phyloP scores from a whole-genome alignment of 768 basidiomycete genomes.

The Rhizopogon vesiculosus region DNA sequence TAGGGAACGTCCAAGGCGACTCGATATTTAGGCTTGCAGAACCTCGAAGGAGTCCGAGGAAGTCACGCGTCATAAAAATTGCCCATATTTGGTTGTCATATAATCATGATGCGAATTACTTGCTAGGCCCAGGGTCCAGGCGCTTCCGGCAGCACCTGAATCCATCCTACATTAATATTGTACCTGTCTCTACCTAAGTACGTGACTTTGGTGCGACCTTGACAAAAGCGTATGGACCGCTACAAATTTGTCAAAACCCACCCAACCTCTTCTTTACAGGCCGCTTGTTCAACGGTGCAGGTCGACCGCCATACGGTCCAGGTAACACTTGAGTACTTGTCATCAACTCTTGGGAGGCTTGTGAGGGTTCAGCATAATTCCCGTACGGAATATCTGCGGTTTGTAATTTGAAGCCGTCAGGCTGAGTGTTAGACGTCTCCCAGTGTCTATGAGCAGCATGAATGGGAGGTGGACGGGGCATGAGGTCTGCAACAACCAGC shows the following conservation, averaged over 20 bases:
- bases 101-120: too few species aligned
- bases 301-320: conserved; percentile 67
- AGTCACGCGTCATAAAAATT: conserved; percentile 3
- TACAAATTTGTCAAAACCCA: conserved; percentile 51
- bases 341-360: conserved; percentile 39
- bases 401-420: neutral
- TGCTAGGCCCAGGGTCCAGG: too few species aligned
- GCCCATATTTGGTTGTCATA: neutral
- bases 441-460: conserved; percentile 3
- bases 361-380: conserved; percentile 5
- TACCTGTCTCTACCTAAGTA: too few species aligned
- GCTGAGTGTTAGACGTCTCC: conserved; percentile 5
- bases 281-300: conserved; percentile 40
- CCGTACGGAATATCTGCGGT: conserved; percentile 13
- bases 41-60: neutral
- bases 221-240: conserved; percentile 18
- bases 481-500: conserved; percentile 29
- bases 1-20: neutral
- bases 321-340: conserved; percentile 69
- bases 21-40: neutral
- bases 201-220: too few species aligned
- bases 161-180: too few species aligned
- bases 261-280: conserved; percentile 62
- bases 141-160: too few species aligned
- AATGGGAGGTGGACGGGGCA: conserved; percentile 16